Evolutionary conservation across 208 protist species (phyloP), one percentile per base, ranked within the genome.

Genomic region (Leishmania tropica): DNA sequence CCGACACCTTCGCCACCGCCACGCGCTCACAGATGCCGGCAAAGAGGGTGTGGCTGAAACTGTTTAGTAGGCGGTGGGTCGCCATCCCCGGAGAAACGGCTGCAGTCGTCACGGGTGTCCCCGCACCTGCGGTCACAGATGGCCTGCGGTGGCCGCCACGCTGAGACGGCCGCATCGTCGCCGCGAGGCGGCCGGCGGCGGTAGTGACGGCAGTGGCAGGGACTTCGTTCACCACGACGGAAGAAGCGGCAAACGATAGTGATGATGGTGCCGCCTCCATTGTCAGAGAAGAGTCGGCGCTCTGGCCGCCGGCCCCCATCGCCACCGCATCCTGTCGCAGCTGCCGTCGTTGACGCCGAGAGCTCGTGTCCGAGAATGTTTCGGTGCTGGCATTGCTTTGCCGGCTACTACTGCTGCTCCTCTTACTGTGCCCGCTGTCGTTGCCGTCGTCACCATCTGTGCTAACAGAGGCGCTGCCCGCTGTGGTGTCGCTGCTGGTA

Each of bases 61-160:
- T 85, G 79, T 96, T 96, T 60, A 88, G 65, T 54, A 96, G 93
- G 40, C 93, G 93, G 84, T 96, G 93, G 37, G 93, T 96, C 6
- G 88, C 89, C 74, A 82, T 80, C 54, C 62, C 78, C 13, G 79
- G 48, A 5, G 76, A 70, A 1, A 60, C 56, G 37, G 76, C 48
- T n/a, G 51, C 21, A 7, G 78, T 75, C 51, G 40, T 3, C 58
- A 45, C 35, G 42, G 78, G 31, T 11, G 54, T 1, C 37, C 3
- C 65, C 31, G 71, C 10, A 60, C 37, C 47, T 75, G 54, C 11
- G 17, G 54, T 42, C 37, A 1, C 11, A 51, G 24, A 51, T 35
- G 24, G 6, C 70, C 45, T 74, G 21, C 45, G 7, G 70, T 45
- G 3, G 45, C 70, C 28, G 24, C 28, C 37, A 35, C 45, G 42